Percentiles rank a stretch among this genome's conserved stretches.
phyloP scores from a whole-genome alignment of 2,329 filamentous ascomycete genomes.

The Sclerotinia glacialis region DNA sequence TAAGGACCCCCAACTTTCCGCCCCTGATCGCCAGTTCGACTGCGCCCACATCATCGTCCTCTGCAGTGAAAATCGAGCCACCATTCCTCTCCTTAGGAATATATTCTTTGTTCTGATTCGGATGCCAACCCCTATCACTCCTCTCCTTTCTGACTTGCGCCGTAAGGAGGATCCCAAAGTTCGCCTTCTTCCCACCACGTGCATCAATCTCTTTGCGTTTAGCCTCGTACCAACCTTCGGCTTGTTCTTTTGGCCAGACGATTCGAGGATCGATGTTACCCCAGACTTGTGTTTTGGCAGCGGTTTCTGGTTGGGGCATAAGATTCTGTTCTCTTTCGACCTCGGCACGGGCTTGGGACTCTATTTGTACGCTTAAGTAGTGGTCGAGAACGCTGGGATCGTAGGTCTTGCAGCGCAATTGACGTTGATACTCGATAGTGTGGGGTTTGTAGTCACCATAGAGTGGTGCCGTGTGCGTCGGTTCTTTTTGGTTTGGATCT shows the following conservation, averaged over 20 bases:
- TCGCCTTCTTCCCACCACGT: conserved; percentile 50
- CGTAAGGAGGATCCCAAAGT: conserved; percentile 44
- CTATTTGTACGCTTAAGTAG: conserved; percentile 12
- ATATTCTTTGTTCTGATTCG: conserved; percentile 29
- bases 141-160: conserved; percentile 27
- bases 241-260: conserved; percentile 47
- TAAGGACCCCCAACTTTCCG: neutral
- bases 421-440: conserved; percentile 20
- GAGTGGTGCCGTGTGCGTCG: conserved; percentile 3
- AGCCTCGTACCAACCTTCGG: conserved; percentile 46
- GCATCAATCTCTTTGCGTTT: conserved; percentile 51
- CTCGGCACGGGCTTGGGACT: conserved; percentile 13
- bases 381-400: conserved; percentile 23
- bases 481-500: neutral
- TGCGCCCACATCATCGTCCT: neutral
- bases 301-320: conserved; percentile 1
- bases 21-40: neutral
- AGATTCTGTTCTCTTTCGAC: conserved; percentile 21
- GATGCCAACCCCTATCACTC: conserved; percentile 29
- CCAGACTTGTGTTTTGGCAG: conserved; percentile 41
- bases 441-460: conserved; percentile 19
- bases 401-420: conserved; percentile 12
- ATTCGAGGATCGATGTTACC: conserved; percentile 51
- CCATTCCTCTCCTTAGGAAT: conserved; percentile 5
- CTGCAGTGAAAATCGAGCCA: neutral